A percentile compares a stretch with the other conserved stretches of the same genome.
phyloP scores from a whole-genome alignment of 2,329 filamentous ascomycete species.

The Celoporthe dispersa region DNA sequence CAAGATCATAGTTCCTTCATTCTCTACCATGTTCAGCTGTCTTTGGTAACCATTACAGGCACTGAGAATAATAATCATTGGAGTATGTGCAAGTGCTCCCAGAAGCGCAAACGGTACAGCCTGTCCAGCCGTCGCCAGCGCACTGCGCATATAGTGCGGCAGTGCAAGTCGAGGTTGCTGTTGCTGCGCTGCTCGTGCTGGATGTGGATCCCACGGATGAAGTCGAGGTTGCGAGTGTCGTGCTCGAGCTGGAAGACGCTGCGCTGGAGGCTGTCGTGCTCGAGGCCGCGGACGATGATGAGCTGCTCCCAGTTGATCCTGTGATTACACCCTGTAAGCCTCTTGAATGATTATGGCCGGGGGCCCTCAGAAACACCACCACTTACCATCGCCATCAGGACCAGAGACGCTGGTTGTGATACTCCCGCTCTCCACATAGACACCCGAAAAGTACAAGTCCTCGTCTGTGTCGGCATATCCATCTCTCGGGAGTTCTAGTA shows the following conservation, averaged over 20 bases:
- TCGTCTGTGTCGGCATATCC: constrained; percentile 60
- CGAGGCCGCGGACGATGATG: constrained; percentile 4
- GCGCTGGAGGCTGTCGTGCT: constrained; percentile 1
- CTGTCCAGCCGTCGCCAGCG: constrained; percentile 20
- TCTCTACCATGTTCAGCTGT: neutral
- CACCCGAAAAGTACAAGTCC: constrained; percentile 74
- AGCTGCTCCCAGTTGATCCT: constrained; percentile 22
- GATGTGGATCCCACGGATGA: constrained; percentile 13
- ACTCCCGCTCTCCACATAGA: constrained; percentile 65
- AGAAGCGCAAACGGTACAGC: constrained; percentile 19
- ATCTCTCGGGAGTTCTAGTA: constrained; percentile 65
- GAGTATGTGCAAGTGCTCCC: constrained; percentile 24
- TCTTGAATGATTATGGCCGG: neutral
- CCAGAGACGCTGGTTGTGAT: constrained; percentile 25
- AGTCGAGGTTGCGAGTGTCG: constrained; percentile 16
- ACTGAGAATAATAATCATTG: constrained; percentile 28
- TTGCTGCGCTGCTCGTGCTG: constrained; percentile 13
- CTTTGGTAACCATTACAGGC: neutral
- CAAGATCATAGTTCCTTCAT: neutral
- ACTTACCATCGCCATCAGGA: constrained; percentile 13
- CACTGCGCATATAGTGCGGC: constrained; percentile 24
- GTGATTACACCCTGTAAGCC: neutral
- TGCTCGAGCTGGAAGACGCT: constrained; percentile 6
- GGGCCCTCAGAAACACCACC: neutral
- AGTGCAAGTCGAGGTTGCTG: constrained; percentile 15